Base-by-base conservation (phyloP, 2,329 filamentous ascomycete species). In the Coniosporium tulheliwenetii region DNA sequence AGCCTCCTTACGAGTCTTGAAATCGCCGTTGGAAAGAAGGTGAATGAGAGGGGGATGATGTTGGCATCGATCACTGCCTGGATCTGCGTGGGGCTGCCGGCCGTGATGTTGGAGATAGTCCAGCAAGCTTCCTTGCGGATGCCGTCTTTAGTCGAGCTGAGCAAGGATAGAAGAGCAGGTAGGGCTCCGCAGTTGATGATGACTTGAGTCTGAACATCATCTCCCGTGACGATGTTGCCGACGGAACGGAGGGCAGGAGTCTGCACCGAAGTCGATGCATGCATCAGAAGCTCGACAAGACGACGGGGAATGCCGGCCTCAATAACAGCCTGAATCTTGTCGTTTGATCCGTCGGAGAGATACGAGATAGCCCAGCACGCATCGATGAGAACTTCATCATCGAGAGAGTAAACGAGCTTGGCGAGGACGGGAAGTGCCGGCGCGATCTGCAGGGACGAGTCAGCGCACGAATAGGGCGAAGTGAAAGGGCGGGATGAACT, bases 291-390 rank as follows among this genome's bases (percentile, higher is more conserved):
- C 71, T 98, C 91, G 4, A 98, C 91, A 7, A 98, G 77, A 47
- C 91, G 82, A 49, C 91, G 87, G 46, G 91, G 91, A 47, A 98
- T 98, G 50, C 91, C 89, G 36, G 89, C 91, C 67, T 98, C 91
- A 54, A 98, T 96, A 42, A 98, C 91, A 37, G 91, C 89, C 66
- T 98, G 91, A 48, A 98, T 98, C 72, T 98, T 98, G 58, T 98
- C 91, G 62, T 98, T 98, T 54, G 87, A 85, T 36, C 91, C 91
- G 62, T 98, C 91, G 2, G 91, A 96, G 14, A 98, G 77, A 59
- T 98, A 98, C 1, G 89, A 96, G 56, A 98, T 96, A 46, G 91
- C 91, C 91, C 91, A 98, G 78, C 91, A 98, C 44, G 91, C 91
- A 63, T 98, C 91, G 55, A 98, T 98, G 45, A 98, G 70, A 44